Evolutionary conservation across 805 yeast genomes (phyloP).

Genomic region (Huiozyma sinensis): DNA sequence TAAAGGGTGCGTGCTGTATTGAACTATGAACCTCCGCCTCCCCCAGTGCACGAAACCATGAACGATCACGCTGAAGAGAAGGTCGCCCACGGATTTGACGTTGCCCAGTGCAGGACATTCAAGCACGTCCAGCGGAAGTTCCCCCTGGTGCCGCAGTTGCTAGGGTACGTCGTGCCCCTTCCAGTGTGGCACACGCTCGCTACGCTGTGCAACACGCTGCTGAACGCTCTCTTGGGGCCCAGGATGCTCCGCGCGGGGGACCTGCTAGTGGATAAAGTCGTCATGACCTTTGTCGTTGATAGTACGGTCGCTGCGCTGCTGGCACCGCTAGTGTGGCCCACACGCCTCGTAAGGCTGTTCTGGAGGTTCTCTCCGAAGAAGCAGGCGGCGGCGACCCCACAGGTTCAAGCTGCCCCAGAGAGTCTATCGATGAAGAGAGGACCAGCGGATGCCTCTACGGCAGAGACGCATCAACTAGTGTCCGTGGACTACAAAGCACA

Average conservation of each 20-base stretch:
- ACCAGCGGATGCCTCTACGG: slow-evolving; percentile 1
- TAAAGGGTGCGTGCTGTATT: too few species aligned
- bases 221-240: neutral
- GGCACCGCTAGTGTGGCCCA: neutral
- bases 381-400: too few species aligned
- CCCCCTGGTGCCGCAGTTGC: neutral
- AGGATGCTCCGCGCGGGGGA: neutral
- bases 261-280: neutral
- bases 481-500: slow-evolving; percentile 4
- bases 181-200: neutral
- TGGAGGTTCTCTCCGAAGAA: neutral
- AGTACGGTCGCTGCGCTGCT: neutral
- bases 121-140: neutral
- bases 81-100: too few species aligned
- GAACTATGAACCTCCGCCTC: too few species aligned
- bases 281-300: too few species aligned
- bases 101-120: neutral
- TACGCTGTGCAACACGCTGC: neutral
- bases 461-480: slow-evolving; percentile 1
- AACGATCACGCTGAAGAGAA: too few species aligned
- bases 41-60: too few species aligned
- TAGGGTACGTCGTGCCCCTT: neutral
- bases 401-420: neutral
- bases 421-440: neutral
- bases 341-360: neutral